These are phyloP conservation scores for Teratosphaeria gauchensis DNA, from an alignment of 2,329 filamentous ascomycete species.

Conservation along the genomic window DNA sequence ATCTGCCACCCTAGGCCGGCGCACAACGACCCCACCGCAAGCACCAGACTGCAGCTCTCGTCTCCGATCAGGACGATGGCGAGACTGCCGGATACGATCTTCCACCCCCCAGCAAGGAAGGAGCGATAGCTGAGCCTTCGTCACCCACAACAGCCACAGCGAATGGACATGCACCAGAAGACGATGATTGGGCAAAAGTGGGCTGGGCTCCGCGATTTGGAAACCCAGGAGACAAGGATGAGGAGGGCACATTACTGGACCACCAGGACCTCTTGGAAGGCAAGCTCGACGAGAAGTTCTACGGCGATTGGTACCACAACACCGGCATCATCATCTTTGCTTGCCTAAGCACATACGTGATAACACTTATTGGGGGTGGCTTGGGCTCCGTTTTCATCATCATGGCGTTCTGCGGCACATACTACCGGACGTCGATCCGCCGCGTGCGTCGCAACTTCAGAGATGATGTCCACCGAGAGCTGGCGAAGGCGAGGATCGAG, in stretches of 20 bases:
- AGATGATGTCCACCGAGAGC: slow-evolving; percentile 82
- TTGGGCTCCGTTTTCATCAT: slow-evolving; percentile 88
- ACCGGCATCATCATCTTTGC: slow-evolving; percentile 88
- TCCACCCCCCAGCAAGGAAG: slow-evolving; percentile 62
- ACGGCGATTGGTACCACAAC: slow-evolving; percentile 98
- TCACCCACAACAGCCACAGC: slow-evolving; percentile 34
- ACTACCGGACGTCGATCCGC: slow-evolving; percentile 91
- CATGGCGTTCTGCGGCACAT: slow-evolving; percentile 86
- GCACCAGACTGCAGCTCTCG: slow-evolving; percentile 58
- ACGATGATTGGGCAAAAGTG: slow-evolving; percentile 46
- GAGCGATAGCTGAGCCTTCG: slow-evolving; percentile 47
- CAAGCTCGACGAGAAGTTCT: slow-evolving; percentile 79
- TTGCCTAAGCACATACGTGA: slow-evolving; percentile 79
- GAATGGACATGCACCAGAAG: slow-evolving; percentile 46
- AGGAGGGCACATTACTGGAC: slow-evolving; percentile 62
- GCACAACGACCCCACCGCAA: slow-evolving; percentile 31
- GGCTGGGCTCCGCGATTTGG: slow-evolving; percentile 89
- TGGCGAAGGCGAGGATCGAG: slow-evolving; percentile 78
- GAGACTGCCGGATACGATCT: slow-evolving; percentile 63
- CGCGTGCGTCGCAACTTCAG: slow-evolving; percentile 91
- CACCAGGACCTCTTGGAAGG: slow-evolving; percentile 81
- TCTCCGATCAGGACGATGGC: slow-evolving; percentile 70
- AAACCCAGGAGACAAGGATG: slow-evolving; percentile 45
- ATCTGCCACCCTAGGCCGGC: not conserved
- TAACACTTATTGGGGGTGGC: slow-evolving; percentile 81